A percentile compares a stretch with the other conserved stretches of the same genome.
Conservation (phyloP, 352 stramenopile genomes). For the Phytopythium sindhum region DNA sequence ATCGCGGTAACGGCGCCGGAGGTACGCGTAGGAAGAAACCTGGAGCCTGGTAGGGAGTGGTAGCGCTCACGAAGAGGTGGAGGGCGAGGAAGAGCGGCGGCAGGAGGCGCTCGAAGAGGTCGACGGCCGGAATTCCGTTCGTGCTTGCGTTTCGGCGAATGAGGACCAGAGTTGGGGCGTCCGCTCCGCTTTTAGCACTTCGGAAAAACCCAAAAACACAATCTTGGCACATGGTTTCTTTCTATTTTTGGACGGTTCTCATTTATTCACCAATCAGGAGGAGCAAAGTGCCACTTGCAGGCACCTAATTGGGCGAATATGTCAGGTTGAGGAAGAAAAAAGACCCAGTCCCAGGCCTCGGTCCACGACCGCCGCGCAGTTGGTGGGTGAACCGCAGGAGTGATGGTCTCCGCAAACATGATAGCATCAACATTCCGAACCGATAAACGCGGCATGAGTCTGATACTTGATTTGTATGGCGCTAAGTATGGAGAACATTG, state of each 20-base stretch:
- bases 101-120: background rate
- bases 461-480: background rate
- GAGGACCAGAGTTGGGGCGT: background rate
- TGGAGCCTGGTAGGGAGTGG: background rate
- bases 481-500: background rate
- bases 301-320: background rate
- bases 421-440: background rate
- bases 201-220: background rate
- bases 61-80: background rate
- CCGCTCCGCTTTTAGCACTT: background rate
- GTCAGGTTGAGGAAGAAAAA: background rate
- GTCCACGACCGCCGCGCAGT: no score
- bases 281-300: slow-evolving; percentile 4
- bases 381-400: background rate
- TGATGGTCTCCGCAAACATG: background rate
- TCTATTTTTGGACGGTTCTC: slow-evolving; percentile 2
- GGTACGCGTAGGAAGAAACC: background rate
- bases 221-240: background rate
- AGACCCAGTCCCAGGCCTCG: background rate
- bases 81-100: background rate
- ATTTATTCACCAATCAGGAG: slow-evolving; percentile 1
- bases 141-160: slow-evolving; percentile 11
- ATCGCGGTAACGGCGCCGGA: background rate
- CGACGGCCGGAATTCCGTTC: background rate
- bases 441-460: background rate